Evolutionary conservation across 805 yeast species (phyloP), one percentile per base, ranked within the genome.

Genomic region (Brettanomyces anomalus): DNA sequence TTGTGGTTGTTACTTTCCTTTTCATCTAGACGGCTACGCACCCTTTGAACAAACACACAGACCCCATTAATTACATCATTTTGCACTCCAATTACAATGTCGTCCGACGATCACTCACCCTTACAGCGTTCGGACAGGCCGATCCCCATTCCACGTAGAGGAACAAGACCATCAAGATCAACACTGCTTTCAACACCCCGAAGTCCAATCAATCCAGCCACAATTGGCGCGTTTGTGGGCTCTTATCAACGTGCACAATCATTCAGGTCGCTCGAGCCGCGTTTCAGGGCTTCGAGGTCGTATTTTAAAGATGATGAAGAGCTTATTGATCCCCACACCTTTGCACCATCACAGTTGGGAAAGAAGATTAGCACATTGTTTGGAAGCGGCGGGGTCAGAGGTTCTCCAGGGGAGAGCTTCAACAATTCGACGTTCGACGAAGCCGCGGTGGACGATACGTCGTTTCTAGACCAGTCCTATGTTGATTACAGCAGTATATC

Each of bases 211-310:
- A 30, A 15, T 6, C 19, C 37, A 2, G 40, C 40, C n/a, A 82
- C 93, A 1, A 58, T 86, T 35, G 78, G 81, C 45, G 77, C 84
- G 43, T 86, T 86, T 62, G 94, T 94, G 2, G 76, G 85, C 13
- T 85, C 95, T 0, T 77, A 72, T 55, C 74, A 78, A 33, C 72
- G 96, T 57, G 93, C 95, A 2, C 90, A 85, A 57, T 76, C 87
- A 3, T 74, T 71, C 57, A 68, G 73, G 39, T 73, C 77, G 11
- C 52, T 73, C 24, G 80, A 74, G 50, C 70, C 72, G 21, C 68
- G 72, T 31, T 77, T 83, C 50, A 75, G 70, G 52, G 74, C 77
- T 6, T 64, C 72, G 26, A 65, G 94, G 50, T 79, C 88, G 0
- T 85, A 73, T 49, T 81, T 85, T 56, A 68, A 57, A 53, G 76